These are phyloP conservation scores for Tuber borchii DNA, from an alignment of 495 filamentous ascomycete species.

Conservation along the genomic window DNA sequence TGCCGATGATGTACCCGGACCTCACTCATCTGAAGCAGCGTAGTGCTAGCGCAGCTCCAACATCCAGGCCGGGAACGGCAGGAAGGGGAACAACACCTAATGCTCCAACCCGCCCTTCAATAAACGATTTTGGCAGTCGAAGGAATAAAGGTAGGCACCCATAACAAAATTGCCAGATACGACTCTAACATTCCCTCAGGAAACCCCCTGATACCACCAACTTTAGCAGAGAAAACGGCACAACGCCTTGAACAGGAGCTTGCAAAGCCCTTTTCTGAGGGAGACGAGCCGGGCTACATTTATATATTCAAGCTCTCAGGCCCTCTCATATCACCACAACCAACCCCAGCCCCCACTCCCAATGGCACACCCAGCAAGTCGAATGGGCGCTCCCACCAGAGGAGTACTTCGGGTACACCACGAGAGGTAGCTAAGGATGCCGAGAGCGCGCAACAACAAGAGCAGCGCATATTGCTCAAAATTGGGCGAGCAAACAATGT, in stretches of 20 bases:
- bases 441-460: conserved; percentile 60
- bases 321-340: conserved; percentile 50
- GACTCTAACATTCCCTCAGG: conserved; percentile 41
- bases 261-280: conserved; percentile 67
- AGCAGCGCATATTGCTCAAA: conserved; percentile 75
- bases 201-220: conserved; percentile 52
- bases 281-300: conserved; percentile 86
- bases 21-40: conserved; percentile 5
- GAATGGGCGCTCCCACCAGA: conserved; percentile 1
- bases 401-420: conserved; percentile 41
- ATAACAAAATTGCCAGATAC: conserved; percentile 11
- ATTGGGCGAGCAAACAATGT: conserved; percentile 90
- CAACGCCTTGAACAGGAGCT: conserved; percentile 54
- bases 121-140: not conserved
- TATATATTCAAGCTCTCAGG: conserved; percentile 92
- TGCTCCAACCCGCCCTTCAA: conserved; percentile 13
- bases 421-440: conserved; percentile 55
- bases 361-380: conserved; percentile 10
- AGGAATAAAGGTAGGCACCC: not conserved
- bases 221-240: conserved; percentile 57
- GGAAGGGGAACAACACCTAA: conserved; percentile 21
- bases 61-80: conserved; percentile 34
- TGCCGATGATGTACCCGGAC: conserved; percentile 41
- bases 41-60: conserved; percentile 27
- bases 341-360: conserved; percentile 52